Evolutionary conservation across 768 basidiomycete species (phyloP), one percentile per base, ranked within the genome.

Genomic region (Termitomyces sp.): DNA sequence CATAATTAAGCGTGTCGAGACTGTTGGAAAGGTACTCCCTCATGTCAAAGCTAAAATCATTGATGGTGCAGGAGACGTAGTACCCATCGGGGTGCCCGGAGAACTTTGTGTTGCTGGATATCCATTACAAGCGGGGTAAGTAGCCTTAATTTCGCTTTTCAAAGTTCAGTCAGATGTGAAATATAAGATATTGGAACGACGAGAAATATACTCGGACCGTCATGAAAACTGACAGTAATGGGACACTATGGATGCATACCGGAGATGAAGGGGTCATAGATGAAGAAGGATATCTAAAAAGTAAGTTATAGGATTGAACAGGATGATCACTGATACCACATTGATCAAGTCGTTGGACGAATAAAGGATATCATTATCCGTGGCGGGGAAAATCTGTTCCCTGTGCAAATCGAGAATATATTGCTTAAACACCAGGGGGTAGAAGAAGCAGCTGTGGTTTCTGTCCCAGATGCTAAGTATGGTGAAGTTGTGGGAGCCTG

Each of bases 281-380:
- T 62, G 81, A 86, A 53, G 86, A 93, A 53, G 91, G 91, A 1
- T 93, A 92, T 70, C 68, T 93, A 20, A 71, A 72, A 62, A 84
- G 91, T 90, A 63, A 59, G 85, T 73, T 0, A 9, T 20, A n/a
- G 8, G 14, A 10, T 47, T 8, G 32, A 18, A 37, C 10, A 20
- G 4, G 42, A 9, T 31, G 18, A n/a, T 20, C 50, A 32, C n/a
- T 32, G 31, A 47, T 47, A 48, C 20, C 16, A 57, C 49, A 9
- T 50, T 36, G 34, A 44, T 53, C 14, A 43, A 92, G 90, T 92
- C 56, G 89, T 91, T 47, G 86, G 90, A 46, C 77, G 90, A 57
- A 86, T 85, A 55, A 92, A 92, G 83, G 91, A 93, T 67, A 82
- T 92, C 53, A 91, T 93, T 63, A 92, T 93, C 61, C 86, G 91